Evolutionary conservation across 805 yeast genomes (phyloP), one percentile per base, ranked within the genome.

Genomic region (Pichia phayaonensis): DNA sequence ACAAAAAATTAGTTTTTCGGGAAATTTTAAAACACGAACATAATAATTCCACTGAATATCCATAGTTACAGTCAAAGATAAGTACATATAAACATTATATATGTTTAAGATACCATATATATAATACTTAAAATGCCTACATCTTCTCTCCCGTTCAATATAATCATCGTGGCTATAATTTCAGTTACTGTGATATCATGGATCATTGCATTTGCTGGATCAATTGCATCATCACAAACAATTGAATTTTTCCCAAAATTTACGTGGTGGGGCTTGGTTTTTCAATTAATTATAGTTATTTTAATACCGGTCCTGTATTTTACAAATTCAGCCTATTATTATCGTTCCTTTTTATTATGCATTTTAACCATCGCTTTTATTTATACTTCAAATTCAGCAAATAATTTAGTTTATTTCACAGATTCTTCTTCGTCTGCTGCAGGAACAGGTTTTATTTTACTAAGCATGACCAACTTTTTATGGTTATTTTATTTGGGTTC

Each of bases 211-310:
- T 75, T 94, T 49, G 95, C 85, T 2, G 97, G 97, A 2, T 86
- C 95, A 16, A 81, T 86, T 20, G 81, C 86, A 1, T 64, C 80
- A 8, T 73, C 72, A 18, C 63, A 66, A 20, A 65, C 55, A 21
- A 42, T 57, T 8, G 29, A 68, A 16, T 56, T 67, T 7, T 88
- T 84, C 62, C 97, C 97, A 1, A 79, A 80, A 56, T 86, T 92
- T 67, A 80, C 94, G 4, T 92, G 99, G 99, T 94, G 99, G 99
- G 96, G 95, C 1, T 66, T 94, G 7, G 90, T 86, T 2, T 94
- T 80, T 62, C 83, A 92, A 67, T 71, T 90, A 21, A 54, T 87
- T 29, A 57, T 88, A 41, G 74, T 86, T 21, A 58, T 80, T 6
- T 64, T 73, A 21, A 73, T 78, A 53, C 74, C 75, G 41, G 59